Evolutionary conservation across 2,329 filamentous ascomycete genomes (phyloP).

Genomic region (Diaporthe humulicola): DNA sequence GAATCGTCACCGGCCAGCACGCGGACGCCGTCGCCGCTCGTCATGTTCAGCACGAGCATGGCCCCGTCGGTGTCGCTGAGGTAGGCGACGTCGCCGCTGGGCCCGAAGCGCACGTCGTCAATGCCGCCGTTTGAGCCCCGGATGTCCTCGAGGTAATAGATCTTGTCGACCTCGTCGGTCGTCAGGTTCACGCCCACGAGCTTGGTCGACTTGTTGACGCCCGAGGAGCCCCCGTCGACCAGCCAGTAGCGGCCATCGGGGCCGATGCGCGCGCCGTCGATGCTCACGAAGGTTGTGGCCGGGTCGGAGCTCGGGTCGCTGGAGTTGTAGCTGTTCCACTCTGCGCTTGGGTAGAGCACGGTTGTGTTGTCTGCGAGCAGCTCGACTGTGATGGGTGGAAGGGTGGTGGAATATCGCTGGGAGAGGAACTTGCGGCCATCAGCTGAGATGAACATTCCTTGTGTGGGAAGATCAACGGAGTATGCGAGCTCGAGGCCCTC

Average conservation of each 20-base stretch:
- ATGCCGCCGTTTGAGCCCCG: constrained; percentile 47
- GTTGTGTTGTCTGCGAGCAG: constrained; percentile 41
- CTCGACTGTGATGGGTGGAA: constrained; percentile 23
- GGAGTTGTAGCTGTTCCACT: constrained; percentile 48
- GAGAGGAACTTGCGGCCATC: constrained; percentile 21
- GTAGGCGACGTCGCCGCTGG: constrained; percentile 45
- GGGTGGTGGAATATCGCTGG: constrained; percentile 19
- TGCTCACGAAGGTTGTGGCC: constrained; percentile 44
- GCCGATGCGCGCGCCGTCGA: constrained; percentile 49
- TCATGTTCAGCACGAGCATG: constrained; percentile 21
- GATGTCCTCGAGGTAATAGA: constrained; percentile 51
- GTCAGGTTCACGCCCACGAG: constrained; percentile 50
- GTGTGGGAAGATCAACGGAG: background rate
- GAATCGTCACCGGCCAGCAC: constrained; percentile 39
- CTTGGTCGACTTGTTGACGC: constrained; percentile 47
- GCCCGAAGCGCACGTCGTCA: constrained; percentile 53
- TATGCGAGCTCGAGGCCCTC: constrained; percentile 16
- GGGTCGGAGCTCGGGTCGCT: constrained; percentile 43
- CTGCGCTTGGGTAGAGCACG: constrained; percentile 45
- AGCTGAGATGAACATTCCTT: constrained; percentile 1
- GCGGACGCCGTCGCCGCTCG: constrained; percentile 1
- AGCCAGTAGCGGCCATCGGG: constrained; percentile 50
- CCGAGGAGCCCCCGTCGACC: constrained; percentile 48
- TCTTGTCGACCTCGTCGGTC: constrained; percentile 49
- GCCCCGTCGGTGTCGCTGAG: constrained; percentile 41